These are phyloP conservation scores for Cercospora zeina DNA, from an alignment of 2,329 filamentous ascomycete species.

Conservation along the genomic window DNA sequence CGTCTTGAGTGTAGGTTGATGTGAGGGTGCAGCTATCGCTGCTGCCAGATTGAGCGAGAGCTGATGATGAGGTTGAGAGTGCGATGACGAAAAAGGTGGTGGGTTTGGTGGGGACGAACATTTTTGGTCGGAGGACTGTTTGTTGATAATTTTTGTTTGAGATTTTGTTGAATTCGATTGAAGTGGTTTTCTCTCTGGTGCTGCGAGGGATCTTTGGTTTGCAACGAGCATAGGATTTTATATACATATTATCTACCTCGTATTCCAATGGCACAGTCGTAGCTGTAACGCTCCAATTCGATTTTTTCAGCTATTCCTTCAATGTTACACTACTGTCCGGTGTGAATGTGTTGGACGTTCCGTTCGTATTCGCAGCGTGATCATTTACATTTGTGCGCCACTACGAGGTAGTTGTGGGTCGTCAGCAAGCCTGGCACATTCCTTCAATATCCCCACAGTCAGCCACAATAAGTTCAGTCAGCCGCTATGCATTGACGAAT, in stretches of 20 bases:
- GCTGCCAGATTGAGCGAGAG: not conserved
- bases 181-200: no score
- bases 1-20: slow-evolving; percentile 6
- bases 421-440: not conserved
- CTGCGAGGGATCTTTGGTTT: no score
- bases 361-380: not conserved
- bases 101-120: not conserved
- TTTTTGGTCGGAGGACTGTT: not conserved
- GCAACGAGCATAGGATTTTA: no score
- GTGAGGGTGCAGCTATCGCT: slow-evolving; percentile 13
- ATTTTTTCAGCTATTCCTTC: not conserved
- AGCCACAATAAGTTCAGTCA: not conserved
- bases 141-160: no score
- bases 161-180: no score
- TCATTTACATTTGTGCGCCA: not conserved
- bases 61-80: not conserved
- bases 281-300: not conserved
- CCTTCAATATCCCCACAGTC: not conserved
- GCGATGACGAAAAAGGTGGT: not conserved
- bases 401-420: not conserved
- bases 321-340: not conserved
- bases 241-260: no score
- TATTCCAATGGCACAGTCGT: not conserved
- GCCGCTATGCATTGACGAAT: not conserved
- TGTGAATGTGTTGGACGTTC: not conserved